A percentile compares a stretch with the other conserved stretches of the same genome.
phyloP scores from a whole-genome alignment of 495 filamentous ascomycete species.

The Aspergillus bertholletiae region DNA sequence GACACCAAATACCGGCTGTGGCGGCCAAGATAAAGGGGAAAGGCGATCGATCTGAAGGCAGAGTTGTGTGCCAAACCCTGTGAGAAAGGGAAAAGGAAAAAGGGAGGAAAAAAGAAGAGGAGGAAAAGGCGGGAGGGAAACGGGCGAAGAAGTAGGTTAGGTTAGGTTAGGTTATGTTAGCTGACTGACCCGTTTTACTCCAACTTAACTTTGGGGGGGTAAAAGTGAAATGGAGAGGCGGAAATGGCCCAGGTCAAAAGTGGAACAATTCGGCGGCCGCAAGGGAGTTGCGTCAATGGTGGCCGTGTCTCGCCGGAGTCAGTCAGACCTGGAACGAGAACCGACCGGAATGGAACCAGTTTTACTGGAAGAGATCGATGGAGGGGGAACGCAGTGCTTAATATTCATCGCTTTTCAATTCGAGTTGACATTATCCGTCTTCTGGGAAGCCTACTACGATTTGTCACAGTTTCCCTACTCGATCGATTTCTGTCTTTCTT shows the following conservation, averaged over 20 bases:
- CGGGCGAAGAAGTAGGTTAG: constrained; percentile 17
- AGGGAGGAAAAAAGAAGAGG: constrained; percentile 5
- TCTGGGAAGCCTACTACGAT: no score
- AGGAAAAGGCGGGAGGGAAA: constrained; percentile 15
- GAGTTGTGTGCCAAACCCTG: constrained; percentile 24
- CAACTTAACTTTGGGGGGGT: constrained; percentile 4
- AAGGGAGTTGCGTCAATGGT: constrained; percentile 18
- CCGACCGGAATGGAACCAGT: neutral
- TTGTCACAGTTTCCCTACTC: no score
- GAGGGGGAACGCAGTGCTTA: no score
- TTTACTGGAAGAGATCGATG: no score
- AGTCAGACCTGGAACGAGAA: neutral
- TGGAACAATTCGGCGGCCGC: constrained; percentile 15
- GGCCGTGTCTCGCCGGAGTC: constrained; percentile 6
- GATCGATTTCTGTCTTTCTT: no score
- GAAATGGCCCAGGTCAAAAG: neutral
- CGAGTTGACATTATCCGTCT: no score
- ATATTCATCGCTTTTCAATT: no score
- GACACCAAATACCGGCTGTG: constrained; percentile 55
- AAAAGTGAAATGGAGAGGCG: neutral
- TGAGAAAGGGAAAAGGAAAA: constrained; percentile 8
- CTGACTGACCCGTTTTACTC: constrained; percentile 1
- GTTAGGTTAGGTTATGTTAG: constrained; percentile 4
- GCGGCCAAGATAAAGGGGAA: constrained; percentile 43
- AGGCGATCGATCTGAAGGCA: constrained; percentile 38